phyloP scores from a whole-genome alignment of 805 yeast genomes.

The Yarrowia yakushimensis region DNA sequence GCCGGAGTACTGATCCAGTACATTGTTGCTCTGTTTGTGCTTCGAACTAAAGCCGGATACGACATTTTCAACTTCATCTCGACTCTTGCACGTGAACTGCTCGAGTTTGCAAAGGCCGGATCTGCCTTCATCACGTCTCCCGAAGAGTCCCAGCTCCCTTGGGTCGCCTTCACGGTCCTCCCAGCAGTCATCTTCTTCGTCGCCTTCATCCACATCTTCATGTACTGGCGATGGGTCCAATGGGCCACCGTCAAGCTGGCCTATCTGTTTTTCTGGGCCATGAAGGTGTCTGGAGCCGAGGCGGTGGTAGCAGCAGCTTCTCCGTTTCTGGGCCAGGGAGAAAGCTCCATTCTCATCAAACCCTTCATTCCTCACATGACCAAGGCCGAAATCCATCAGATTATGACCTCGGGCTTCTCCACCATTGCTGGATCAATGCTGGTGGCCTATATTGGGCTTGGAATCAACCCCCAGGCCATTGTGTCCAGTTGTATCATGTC shows the following conservation, averaged over 20 bases:
- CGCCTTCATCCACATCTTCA: constrained; percentile 57
- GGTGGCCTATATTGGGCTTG: constrained; percentile 59
- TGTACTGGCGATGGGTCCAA: constrained; percentile 56
- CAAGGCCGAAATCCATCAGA: constrained; percentile 57
- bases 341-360: constrained; percentile 57
- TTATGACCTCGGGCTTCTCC: constrained; percentile 62
- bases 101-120: constrained; percentile 56
- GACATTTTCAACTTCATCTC: constrained; percentile 61
- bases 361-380: constrained; percentile 58
- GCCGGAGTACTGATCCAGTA: constrained; percentile 59
- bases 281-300: constrained; percentile 59
- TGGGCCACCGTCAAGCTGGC: constrained; percentile 59
- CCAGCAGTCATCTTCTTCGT: constrained; percentile 62
- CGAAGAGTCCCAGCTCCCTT: constrained; percentile 42
- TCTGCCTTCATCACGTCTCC: constrained; percentile 53
- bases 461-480: constrained; percentile 58
- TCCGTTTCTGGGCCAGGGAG: constrained; percentile 65
- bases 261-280: constrained; percentile 55
- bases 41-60: constrained; percentile 57
- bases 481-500: constrained; percentile 68
- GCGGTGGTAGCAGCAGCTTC: constrained; percentile 64
- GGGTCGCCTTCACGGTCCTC: constrained; percentile 55
- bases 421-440: constrained; percentile 63
- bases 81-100: constrained; percentile 51
- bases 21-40: constrained; percentile 56